Conservation (phyloP, 2,329 filamentous ascomycete genomes). For the Sarocladiaceae sp. region DNA sequence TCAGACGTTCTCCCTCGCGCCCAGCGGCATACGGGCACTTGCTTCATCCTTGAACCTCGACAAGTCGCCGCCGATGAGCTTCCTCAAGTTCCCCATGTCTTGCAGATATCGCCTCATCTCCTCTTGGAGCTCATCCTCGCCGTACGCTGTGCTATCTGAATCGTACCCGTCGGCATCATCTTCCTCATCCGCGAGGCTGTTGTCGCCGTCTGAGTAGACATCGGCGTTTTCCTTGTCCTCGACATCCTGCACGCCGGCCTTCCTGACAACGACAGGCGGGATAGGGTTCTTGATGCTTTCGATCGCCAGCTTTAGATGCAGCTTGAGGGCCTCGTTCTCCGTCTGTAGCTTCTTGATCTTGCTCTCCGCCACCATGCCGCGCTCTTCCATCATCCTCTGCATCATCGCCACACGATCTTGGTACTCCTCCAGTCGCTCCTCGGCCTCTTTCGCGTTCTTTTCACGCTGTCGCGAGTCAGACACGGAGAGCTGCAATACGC, state of each 20-base stretch:
- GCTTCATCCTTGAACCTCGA: slow-evolving; percentile 60
- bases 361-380: slow-evolving; percentile 81
- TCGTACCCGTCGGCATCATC: slow-evolving; percentile 58
- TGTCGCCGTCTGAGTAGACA: slow-evolving; percentile 19
- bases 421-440: slow-evolving; percentile 89
- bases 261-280: slow-evolving; percentile 46
- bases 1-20: slow-evolving; percentile 36
- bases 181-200: slow-evolving; percentile 25
- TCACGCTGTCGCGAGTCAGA: slow-evolving; percentile 63
- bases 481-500: slow-evolving; percentile 72
- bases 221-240: slow-evolving; percentile 28
- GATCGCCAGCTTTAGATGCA: slow-evolving; percentile 84
- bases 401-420: slow-evolving; percentile 84
- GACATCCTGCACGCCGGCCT: slow-evolving; percentile 20
- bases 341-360: slow-evolving; percentile 89
- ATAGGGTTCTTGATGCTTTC: slow-evolving; percentile 90
- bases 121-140: slow-evolving; percentile 67
- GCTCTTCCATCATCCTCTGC: slow-evolving; percentile 96
- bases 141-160: slow-evolving; percentile 41
- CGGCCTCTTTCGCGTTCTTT: slow-evolving; percentile 71
- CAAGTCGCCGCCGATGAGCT: slow-evolving; percentile 72
- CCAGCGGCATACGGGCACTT: slow-evolving; percentile 49
- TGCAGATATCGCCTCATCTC: slow-evolving; percentile 79
- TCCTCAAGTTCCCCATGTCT: slow-evolving; percentile 67
- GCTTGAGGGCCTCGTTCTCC: slow-evolving; percentile 82